Evolutionary conservation across 371 early-diverging fungal genomes (phyloP), one percentile per base, ranked within the genome.

Genomic region (Haplosporangium sp.): DNA sequence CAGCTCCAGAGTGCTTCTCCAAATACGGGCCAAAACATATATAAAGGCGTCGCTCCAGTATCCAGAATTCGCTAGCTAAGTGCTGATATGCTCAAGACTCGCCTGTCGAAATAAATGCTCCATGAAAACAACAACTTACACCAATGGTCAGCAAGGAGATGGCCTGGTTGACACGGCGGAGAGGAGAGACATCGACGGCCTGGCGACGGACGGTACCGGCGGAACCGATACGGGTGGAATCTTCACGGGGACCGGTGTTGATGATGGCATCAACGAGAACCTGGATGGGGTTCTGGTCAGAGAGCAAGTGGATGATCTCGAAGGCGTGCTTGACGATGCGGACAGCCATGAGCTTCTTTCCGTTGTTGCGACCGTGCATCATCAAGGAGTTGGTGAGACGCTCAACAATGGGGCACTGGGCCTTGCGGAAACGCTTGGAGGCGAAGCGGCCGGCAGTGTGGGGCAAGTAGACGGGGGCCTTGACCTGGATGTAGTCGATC

Each of bases 311-410:
- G 85, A 99, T 95, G 90, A 99, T 99, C 86, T 98, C 96, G 84
- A 99, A 99, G 69, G 99, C 96, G 90, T 99, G 98, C 92, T 98
- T 96, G 84, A 99, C 95, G 82, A 98, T 97, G 83, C 98, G 97
- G 75, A 95, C 94, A 82, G 99, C 98, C 95, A 99, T 94, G 75
- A 97, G 89, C 92, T 99, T 99, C 95, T 99, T 99, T 81, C 99
- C 99, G 93, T 97, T 99, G 96, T 99, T 99, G 86, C 99, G 98
- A 80, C 99, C 99, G 92, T 98, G 96, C 96, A 99, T 99, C 99
- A 99, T 99, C 73, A 99, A 90, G 69, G 98, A 96, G 94, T 98
- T 98, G 89, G 97, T 96, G 81, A 99, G 92, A 87, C 99, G 96
- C 92, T 99, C 99, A 69, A 98, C 97, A 73, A 99, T 94, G 72